These are phyloP conservation scores for Delphinella strobiligena DNA, from an alignment of 2,329 filamentous ascomycete species.

Conservation along the genomic window DNA sequence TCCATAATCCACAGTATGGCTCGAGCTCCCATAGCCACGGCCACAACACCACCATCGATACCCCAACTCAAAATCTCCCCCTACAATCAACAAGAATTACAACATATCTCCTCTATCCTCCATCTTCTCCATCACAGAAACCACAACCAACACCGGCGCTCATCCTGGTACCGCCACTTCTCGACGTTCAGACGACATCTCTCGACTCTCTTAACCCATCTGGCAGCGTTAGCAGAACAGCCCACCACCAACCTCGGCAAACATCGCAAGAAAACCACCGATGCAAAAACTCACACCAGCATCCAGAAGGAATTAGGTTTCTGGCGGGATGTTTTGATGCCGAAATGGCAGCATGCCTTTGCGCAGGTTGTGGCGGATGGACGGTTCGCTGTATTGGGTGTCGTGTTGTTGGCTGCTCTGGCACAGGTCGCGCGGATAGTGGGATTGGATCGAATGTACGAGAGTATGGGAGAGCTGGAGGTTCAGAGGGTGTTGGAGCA, in stretches of 20 bases:
- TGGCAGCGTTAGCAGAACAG: constrained; percentile 12
- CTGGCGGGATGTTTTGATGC: constrained; percentile 26
- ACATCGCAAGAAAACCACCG: constrained; percentile 15
- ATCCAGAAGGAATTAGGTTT: constrained; percentile 22
- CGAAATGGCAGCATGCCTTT: constrained; percentile 25
- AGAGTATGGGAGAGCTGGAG: constrained; percentile 29
- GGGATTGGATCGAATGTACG: constrained; percentile 29
- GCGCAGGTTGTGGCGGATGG: constrained; percentile 32
- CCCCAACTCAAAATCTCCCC: neutral
- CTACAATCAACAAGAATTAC: constrained; percentile 5
- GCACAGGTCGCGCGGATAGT: constrained; percentile 28
- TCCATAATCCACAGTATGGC: too few relatives aligned
- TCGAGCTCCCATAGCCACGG: neutral
- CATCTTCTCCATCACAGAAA: constrained; percentile 70
- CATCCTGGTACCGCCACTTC: constrained; percentile 72
- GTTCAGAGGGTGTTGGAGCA: constrained; percentile 29
- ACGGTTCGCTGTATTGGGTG: constrained; percentile 32
- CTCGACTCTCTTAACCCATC: constrained; percentile 36
- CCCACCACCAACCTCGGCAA: constrained; percentile 19
- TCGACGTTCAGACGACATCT: constrained; percentile 58
- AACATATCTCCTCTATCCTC: constrained; percentile 44
- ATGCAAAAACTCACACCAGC: constrained; percentile 8
- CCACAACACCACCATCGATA: neutral
- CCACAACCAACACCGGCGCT: constrained; percentile 75
- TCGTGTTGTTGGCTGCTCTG: constrained; percentile 31